Evolutionary conservation across 116 monocot genomes (phyloP).

Genomic region (Posidonia oceanica): DNA sequence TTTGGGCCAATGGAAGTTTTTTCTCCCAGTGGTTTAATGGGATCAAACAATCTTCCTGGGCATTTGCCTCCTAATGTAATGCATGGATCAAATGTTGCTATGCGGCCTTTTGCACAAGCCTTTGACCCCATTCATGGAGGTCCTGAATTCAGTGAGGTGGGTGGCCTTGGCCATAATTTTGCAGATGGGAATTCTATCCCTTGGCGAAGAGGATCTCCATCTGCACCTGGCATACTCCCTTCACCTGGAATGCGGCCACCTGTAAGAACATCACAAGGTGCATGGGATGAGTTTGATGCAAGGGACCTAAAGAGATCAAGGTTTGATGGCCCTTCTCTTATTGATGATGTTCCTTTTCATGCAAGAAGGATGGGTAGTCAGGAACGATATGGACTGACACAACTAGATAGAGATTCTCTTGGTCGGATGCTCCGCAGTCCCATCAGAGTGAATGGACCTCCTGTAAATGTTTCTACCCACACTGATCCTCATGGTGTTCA

Average conservation of each 20-base stretch:
- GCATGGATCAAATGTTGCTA: slow-evolving; percentile 15
- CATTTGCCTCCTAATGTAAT: slow-evolving; percentile 19
- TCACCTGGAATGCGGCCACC: slow-evolving; percentile 18
- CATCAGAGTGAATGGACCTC: slow-evolving; percentile 3
- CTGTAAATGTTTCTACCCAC: slow-evolving; percentile 5
- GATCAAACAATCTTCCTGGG: slow-evolving; percentile 30
- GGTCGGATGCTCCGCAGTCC: slow-evolving; percentile 24
- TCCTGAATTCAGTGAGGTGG: slow-evolving; percentile 17
- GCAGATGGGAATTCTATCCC: slow-evolving; percentile 10
- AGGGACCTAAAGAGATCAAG: slow-evolving; percentile 74
- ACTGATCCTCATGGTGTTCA: slow-evolving; percentile 12
- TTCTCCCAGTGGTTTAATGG: slow-evolving; percentile 19
- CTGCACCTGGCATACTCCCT: slow-evolving; percentile 28
- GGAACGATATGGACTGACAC: slow-evolving; percentile 10
- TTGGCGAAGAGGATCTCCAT: slow-evolving; percentile 30
- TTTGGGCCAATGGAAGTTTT: slow-evolving; percentile 33
- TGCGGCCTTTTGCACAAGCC: slow-evolving; percentile 25
- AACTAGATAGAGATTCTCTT: slow-evolving; percentile 13
- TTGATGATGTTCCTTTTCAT: slow-evolving; percentile 14
- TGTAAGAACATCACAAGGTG: slow-evolving; percentile 17
- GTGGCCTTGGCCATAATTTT: slow-evolving; percentile 1
- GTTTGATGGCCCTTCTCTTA: slow-evolving; percentile 18
- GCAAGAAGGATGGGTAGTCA: slow-evolving; percentile 23
- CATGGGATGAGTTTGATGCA: slow-evolving; percentile 45
- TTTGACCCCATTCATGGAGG: slow-evolving; percentile 28